Evolutionary conservation across 768 basidiomycete species (phyloP).

Genomic region (Suillus brevipes): DNA sequence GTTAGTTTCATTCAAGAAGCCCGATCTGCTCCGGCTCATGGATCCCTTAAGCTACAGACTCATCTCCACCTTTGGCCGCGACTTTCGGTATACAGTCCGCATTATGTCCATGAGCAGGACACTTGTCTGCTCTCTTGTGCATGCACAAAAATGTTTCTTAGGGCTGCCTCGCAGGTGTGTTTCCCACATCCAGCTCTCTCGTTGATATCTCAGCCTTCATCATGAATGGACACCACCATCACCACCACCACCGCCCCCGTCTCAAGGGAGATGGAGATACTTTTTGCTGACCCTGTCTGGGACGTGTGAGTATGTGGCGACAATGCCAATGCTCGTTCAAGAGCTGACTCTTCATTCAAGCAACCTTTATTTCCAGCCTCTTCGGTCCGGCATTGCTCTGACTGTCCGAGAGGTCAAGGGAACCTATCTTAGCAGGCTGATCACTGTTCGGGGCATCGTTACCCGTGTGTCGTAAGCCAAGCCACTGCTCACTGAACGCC

Average conservation of each 20-base stretch:
- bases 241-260: neutral
- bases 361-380: conserved; percentile 91
- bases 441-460: conserved; percentile 96
- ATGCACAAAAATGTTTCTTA: neutral
- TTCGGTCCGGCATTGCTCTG: conserved; percentile 70
- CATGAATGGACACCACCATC: neutral
- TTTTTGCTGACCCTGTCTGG: conserved; percentile 60
- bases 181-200: neutral
- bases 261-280: conserved; percentile 35
- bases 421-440: conserved; percentile 82
- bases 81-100: neutral
- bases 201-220: neutral
- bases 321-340: neutral
- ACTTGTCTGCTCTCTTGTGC: conserved; percentile 3
- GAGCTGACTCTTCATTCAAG: conserved; percentile 42
- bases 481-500: conserved; percentile 93
- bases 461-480: conserved; percentile 99
- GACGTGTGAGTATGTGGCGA: conserved; percentile 73
- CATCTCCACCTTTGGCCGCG: too few species aligned
- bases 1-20: too few species aligned
- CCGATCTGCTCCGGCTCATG: too few species aligned
- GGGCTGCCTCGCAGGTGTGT: neutral
- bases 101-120: neutral
- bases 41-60: too few species aligned
- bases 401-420: conserved; percentile 93